Conservation (phyloP, 208 protist genomes). For the Novymonas esmeraldas region DNA sequence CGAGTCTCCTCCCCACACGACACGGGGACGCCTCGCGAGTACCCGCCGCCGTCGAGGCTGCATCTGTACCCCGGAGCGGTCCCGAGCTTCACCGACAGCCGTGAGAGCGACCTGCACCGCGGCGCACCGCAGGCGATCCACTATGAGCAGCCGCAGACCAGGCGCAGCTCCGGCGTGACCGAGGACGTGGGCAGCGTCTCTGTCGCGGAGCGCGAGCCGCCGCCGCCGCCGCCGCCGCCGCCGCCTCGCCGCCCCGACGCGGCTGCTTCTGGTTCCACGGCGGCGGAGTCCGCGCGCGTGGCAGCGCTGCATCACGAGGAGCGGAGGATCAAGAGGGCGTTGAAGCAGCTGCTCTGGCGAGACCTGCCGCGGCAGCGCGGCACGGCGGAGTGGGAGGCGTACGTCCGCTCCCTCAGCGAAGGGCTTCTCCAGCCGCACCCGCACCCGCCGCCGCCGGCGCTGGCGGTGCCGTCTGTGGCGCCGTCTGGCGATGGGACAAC, state of each 20-base stretch:
- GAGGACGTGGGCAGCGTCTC: neutral
- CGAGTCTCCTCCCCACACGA: neutral
- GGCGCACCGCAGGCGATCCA: no score
- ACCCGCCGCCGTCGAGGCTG: neutral
- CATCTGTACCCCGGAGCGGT: neutral
- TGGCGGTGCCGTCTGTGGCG: neutral
- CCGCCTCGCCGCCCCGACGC: no score
- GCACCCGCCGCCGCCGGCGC: constrained; percentile 9
- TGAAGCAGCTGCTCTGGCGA: constrained; percentile 64
- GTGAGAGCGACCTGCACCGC: neutral
- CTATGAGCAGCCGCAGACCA: neutral
- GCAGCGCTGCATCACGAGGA: constrained; percentile 36
- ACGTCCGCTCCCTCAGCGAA: constrained; percentile 48
- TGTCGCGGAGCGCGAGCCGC: neutral
- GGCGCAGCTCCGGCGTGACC: neutral
- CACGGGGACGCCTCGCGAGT: neutral
- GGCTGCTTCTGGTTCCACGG: neutral
- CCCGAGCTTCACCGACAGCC: neutral
- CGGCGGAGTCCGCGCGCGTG: neutral
- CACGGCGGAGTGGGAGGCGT: constrained; percentile 43
- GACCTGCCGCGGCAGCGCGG: constrained; percentile 49
- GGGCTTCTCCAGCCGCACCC: constrained; percentile 35
- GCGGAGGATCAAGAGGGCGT: constrained; percentile 43
- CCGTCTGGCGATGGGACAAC: no score
- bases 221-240: neutral